Conservation (phyloP, 768 basidiomycete genomes). For the Agaricus subrufescens region DNA sequence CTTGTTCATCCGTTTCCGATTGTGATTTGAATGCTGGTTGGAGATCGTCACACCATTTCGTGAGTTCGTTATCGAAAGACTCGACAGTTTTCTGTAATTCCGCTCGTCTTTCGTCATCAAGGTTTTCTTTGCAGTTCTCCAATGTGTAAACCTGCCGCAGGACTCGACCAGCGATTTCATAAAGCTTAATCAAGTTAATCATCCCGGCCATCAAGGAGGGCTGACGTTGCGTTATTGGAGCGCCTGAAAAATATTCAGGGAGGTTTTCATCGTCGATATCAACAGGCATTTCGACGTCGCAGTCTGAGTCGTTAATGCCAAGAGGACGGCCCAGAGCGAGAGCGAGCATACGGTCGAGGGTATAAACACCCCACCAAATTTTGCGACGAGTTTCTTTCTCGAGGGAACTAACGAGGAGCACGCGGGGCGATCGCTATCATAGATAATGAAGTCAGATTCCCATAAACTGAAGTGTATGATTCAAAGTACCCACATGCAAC, state of each 20-base stretch:
- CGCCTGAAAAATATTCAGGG: conserved; percentile 67
- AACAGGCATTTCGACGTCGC: conserved; percentile 82
- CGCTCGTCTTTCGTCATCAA: conserved; percentile 68
- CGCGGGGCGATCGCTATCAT: conserved; percentile 73
- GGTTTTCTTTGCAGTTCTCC: conserved; percentile 67
- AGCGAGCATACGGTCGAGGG: conserved; percentile 88
- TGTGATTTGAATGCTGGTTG: conserved; percentile 72
- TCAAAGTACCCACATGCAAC: conserved; percentile 65
- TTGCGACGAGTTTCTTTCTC: conserved; percentile 89
- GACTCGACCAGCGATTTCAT: conserved; percentile 81
- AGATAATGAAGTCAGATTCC: conserved; percentile 12
- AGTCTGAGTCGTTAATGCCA: conserved; percentile 85
- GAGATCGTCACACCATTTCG: conserved; percentile 79
- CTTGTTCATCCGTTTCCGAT: conserved; percentile 71
- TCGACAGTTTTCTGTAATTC: conserved; percentile 81
- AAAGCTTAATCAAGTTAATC: conserved; percentile 69
- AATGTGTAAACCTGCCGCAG: conserved; percentile 80
- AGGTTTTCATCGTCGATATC: conserved; percentile 80
- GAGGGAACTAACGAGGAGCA: conserved; percentile 61
- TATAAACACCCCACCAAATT: conserved; percentile 94
- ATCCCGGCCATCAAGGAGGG: conserved; percentile 80
- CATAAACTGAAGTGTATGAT: conserved; percentile 9
- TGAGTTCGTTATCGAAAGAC: conserved; percentile 68
- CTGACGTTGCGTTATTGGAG: conserved; percentile 46
- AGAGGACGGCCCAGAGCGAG: conserved; percentile 85